Conservation (phyloP, 2,329 filamentous ascomycete species). For the Cercospora sp. region DNA sequence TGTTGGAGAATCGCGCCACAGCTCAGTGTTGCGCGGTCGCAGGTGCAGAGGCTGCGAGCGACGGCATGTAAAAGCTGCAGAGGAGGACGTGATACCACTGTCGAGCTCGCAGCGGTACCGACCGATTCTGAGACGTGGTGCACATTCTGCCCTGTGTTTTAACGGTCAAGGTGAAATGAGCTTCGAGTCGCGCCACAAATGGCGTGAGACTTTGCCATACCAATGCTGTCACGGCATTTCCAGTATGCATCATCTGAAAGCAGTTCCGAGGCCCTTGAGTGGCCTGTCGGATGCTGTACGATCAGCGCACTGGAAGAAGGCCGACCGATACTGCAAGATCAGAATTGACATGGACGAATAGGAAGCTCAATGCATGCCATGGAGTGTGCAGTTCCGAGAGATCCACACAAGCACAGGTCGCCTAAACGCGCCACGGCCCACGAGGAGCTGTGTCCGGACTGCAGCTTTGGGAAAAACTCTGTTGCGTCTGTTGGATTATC, state of each 20-base stretch:
- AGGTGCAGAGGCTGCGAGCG: neutral
- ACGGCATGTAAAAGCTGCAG: neutral
- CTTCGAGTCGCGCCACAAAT: neutral
- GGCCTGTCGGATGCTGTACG: neutral
- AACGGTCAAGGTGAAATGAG: neutral
- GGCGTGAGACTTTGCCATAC: neutral
- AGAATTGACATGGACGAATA: neutral
- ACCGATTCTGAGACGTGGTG: neutral
- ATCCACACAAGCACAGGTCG: neutral
- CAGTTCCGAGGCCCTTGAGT: neutral
- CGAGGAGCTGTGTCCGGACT: constrained; percentile 4
- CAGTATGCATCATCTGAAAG: neutral
- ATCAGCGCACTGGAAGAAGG: neutral
- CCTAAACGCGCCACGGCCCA: neutral
- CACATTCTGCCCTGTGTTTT: neutral
- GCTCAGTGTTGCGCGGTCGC: neutral
- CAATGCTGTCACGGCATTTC: neutral
- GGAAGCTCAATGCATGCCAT: neutral
- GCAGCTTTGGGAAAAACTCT: neutral
- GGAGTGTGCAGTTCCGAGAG: neutral
- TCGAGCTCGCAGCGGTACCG: neutral
- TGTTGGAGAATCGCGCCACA: neutral
- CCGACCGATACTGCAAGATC: neutral
- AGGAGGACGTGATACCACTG: neutral
- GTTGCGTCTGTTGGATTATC: constrained; percentile 1